A percentile compares a stretch with the other conserved stretches of the same genome.
Evolutionary conservation across 352 stramenopile species (phyloP).

Genomic region (Phytophthora colocasiae): DNA sequence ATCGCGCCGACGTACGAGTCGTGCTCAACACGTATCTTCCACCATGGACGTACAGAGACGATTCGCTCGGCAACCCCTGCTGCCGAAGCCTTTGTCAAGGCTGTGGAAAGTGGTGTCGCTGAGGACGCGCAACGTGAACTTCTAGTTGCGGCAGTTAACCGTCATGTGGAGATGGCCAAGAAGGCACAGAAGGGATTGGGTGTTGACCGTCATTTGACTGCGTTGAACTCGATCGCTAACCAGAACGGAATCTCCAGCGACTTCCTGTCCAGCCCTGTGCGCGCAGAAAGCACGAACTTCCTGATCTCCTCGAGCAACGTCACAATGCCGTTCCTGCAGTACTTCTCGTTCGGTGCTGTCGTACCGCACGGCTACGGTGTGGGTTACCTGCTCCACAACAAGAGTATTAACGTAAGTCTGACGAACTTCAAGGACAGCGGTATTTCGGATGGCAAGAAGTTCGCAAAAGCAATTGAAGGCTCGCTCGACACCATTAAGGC

Average conservation of each 20-base stretch:
- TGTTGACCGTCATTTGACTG: constrained; percentile 88
- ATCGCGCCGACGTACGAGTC: constrained; percentile 92
- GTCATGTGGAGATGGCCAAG: constrained; percentile 92
- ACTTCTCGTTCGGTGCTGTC: constrained; percentile 92
- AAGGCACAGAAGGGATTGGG: constrained; percentile 87
- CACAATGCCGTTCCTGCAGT: constrained; percentile 88
- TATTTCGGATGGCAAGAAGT: constrained; percentile 72
- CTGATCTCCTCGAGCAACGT: constrained; percentile 93
- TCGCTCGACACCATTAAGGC: constrained; percentile 85
- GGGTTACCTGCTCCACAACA: constrained; percentile 89
- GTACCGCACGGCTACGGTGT: constrained; percentile 90
- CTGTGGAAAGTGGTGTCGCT: constrained; percentile 53
- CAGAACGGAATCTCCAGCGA: constrained; percentile 65
- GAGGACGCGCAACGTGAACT: constrained; percentile 66
- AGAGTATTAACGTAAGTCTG: constrained; percentile 86
- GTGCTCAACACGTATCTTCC: constrained; percentile 91
- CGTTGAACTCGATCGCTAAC: constrained; percentile 79
- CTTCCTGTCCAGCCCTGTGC: constrained; percentile 85
- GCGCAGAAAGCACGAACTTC: constrained; percentile 85
- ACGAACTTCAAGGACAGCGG: constrained; percentile 87
- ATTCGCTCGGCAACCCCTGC: constrained; percentile 88
- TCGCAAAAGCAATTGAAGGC: constrained; percentile 65
- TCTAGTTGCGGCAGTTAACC: constrained; percentile 74
- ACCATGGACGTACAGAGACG: constrained; percentile 93
- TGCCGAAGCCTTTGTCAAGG: constrained; percentile 71